These are phyloP conservation scores for Poterioochromonas sp. DNA, from an alignment of 352 stramenopile species.

Conservation along the genomic window DNA sequence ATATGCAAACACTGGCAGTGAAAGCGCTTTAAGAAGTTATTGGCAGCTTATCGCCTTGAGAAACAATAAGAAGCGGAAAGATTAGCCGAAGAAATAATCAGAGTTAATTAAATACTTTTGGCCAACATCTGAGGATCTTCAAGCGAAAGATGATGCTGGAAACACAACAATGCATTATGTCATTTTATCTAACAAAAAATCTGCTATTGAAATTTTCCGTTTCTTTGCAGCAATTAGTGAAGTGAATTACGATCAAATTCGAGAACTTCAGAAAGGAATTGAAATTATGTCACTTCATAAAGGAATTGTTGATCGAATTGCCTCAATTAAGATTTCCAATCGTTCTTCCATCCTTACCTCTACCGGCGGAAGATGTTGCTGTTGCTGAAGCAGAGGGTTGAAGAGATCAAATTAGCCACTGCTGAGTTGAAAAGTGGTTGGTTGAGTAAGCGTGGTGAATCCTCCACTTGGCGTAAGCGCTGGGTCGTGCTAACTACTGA, in stretches of 20 bases:
- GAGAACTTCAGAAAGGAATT: background rate
- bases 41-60: no score
- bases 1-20: background rate
- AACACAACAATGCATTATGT: background rate
- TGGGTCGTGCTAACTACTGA: conserved; percentile 23
- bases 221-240: background rate
- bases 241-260: background rate
- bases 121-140: background rate
- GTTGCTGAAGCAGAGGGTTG: background rate
- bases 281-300: background rate
- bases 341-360: background rate
- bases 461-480: background rate
- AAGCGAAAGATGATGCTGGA: background rate
- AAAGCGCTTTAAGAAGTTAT: background rate
- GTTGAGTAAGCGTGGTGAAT: conserved; percentile 17
- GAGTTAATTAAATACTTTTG: background rate
- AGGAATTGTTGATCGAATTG: background rate
- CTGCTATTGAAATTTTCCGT: background rate
- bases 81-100: no score
- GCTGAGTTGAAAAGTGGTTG: background rate
- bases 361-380: background rate
- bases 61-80: no score
- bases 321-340: background rate
- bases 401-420: background rate
- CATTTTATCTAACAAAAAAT: background rate